These are phyloP conservation scores for Penstemon davidsonii DNA, from an alignment of 257 asterid genomes.

Conservation along the genomic window DNA sequence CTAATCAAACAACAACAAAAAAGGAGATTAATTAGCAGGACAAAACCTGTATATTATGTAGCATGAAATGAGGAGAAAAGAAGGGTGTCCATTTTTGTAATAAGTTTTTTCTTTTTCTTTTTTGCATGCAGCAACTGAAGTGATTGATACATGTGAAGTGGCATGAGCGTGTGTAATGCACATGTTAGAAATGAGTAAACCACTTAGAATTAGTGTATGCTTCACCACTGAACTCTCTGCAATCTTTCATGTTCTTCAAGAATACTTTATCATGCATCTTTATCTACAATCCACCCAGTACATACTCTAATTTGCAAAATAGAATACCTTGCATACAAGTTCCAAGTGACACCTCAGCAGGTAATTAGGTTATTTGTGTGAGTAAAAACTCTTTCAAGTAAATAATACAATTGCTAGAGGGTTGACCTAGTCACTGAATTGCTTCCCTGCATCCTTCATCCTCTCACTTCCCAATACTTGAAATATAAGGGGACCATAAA, in stretches of 20 bases:
- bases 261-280: not conserved
- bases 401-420: not conserved
- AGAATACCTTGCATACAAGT: slow-evolving; percentile 6
- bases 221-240: not conserved
- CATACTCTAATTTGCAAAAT: slow-evolving; percentile 9
- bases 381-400: not conserved
- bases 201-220: slow-evolving; percentile 1
- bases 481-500: not conserved
- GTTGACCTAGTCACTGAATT: not conserved
- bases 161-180: not conserved
- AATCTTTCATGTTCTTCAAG: not conserved
- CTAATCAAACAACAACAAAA: not conserved
- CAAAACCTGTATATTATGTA: not conserved
- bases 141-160: too few relatives aligned
- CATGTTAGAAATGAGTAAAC: not conserved
- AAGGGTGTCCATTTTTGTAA: too few relatives aligned
- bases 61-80: not conserved
- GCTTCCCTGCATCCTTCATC: not conserved
- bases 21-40: not conserved
- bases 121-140: too few relatives aligned
- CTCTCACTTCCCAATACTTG: too few relatives aligned
- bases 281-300: not conserved
- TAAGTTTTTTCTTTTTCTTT: too few relatives aligned
- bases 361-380: not conserved
- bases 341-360: slow-evolving; percentile 3